Conservation (phyloP, 78 protist species). For the Dictyostelium brefeldianum region DNA sequence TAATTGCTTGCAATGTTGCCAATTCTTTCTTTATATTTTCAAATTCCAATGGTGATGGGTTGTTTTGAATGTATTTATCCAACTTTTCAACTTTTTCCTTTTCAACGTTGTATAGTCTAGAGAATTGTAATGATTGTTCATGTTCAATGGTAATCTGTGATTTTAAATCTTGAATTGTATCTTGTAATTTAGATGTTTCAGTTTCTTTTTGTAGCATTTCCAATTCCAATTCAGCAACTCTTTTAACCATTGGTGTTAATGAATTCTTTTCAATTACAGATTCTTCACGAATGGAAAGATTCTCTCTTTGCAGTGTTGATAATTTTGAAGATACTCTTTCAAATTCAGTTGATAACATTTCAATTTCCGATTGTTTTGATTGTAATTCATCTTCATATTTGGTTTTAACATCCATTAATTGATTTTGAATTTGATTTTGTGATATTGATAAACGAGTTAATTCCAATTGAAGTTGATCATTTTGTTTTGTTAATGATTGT, state of each 20-base stretch:
- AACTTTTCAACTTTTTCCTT: slow-evolving; percentile 33
- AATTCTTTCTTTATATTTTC: slow-evolving; percentile 56
- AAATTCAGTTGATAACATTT: slow-evolving; percentile 64
- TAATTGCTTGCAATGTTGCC: slow-evolving; percentile 33
- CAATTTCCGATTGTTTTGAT: slow-evolving; percentile 79
- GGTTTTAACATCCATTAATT: slow-evolving; percentile 27
- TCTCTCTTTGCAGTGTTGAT: slow-evolving; percentile 39
- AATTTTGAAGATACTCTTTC: slow-evolving; percentile 42
- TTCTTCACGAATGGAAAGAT: slow-evolving; percentile 69
- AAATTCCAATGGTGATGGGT: slow-evolving; percentile 67
- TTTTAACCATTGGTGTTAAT: slow-evolving; percentile 33
- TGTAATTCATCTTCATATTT: slow-evolving; percentile 68
- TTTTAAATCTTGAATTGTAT: slow-evolving; percentile 2
- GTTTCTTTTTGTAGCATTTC: slow-evolving; percentile 61
- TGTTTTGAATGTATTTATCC: slow-evolving; percentile 49
- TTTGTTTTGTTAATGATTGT: slow-evolving; percentile 39
- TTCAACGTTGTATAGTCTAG: slow-evolving; percentile 6
- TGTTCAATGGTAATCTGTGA: neutral
- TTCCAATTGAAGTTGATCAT: slow-evolving; percentile 48
- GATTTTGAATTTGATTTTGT: slow-evolving; percentile 31
- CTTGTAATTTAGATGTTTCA: slow-evolving; percentile 37
- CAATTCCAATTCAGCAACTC: slow-evolving; percentile 73
- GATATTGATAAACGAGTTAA: slow-evolving; percentile 13
- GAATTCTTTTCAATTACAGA: slow-evolving; percentile 53
- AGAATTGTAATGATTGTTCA: neutral